Conservation (phyloP, 1,139 yeast species). For the Magnusiomyces clavatus region DNA sequence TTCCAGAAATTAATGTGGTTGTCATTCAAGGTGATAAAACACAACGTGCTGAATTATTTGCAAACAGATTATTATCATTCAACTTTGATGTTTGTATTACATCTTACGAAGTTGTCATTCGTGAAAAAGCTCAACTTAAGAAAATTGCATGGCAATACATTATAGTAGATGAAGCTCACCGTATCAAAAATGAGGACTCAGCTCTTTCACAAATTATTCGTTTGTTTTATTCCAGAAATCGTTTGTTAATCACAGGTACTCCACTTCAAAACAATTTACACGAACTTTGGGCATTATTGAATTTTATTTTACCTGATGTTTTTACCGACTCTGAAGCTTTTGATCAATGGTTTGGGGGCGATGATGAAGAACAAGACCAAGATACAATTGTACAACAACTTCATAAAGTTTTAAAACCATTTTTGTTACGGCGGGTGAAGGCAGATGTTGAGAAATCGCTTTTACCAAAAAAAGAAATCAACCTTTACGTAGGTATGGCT, state of each 20-base stretch:
- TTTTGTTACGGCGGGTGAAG: slow-evolving; percentile 80
- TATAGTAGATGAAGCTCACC: slow-evolving; percentile 92
- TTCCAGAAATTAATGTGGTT: slow-evolving; percentile 86
- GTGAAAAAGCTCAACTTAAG: slow-evolving; percentile 73
- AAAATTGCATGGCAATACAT: slow-evolving; percentile 91
- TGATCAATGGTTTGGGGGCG: slow-evolving; percentile 75
- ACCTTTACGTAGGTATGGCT: slow-evolving; percentile 88
- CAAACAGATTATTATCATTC: slow-evolving; percentile 52
- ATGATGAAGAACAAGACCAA: slow-evolving; percentile 42
- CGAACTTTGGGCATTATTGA: slow-evolving; percentile 90
- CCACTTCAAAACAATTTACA: slow-evolving; percentile 92
- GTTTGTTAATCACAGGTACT: slow-evolving; percentile 89
- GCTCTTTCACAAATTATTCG: slow-evolving; percentile 85
- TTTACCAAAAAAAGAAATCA: slow-evolving; percentile 82
- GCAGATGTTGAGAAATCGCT: slow-evolving; percentile 88
- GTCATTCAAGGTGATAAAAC: slow-evolving; percentile 87
- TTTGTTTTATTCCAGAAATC: slow-evolving; percentile 72
- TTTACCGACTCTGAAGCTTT: slow-evolving; percentile 85
- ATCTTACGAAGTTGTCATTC: slow-evolving; percentile 85
- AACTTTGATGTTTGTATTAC: slow-evolving; percentile 86
- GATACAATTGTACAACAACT: slow-evolving; percentile 77
- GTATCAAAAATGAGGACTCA: slow-evolving; percentile 91
- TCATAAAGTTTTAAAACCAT: slow-evolving; percentile 81
- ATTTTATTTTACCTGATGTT: slow-evolving; percentile 87
- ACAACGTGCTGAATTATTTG: slow-evolving; percentile 54